Evolutionary conservation across 176 grass and related monocot genomes (phyloP), one percentile per base, ranked within the genome.

Genomic region (Chrysopogon serrulatus): DNA sequence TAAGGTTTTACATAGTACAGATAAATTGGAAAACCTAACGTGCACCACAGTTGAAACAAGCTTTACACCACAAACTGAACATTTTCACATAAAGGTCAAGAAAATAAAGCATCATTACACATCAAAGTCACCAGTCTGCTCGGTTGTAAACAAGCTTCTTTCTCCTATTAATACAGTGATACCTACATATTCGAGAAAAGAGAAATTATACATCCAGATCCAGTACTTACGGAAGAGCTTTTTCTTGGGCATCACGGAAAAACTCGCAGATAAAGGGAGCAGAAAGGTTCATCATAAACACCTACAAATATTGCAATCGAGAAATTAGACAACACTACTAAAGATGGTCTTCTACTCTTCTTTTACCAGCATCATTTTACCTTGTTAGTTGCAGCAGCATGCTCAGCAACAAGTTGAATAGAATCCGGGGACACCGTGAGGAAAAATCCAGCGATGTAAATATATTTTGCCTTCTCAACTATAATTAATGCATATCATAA

Each of bases 391-490:
- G 87, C 88, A 77, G 89, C 81, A 83, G 89, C 89, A 83, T 94
- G 92, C 77, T 94, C 89, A 80, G 92, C 89, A 74, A 94, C 92
- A 82, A 85, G 89, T 84, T 85, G 85, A 80, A 94, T 90, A 70
- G 92, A 94, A 53, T 94, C 92, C 31, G 84, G 92, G 24, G 92
- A 94, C n/a, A 94, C 92, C 1, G 87, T 94, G 30, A 94, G 84
- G 84, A 94, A 94, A 94, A 91, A 94, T 17, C 92, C 89, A 71
- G 92, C 89, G 79, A 94, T 94, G 70, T 94, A 94, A 71, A 94
- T 89, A 83, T 90, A 91, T 65, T 91, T 94, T 45, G 92, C 92
- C 60, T 94, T 94, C 84, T 91, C 92, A 87, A 94, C 92, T 94
- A 76, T 77, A 62, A 47, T 82, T 30, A 71, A 77, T 59, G 34